Conservation (phyloP, 2,329 filamentous ascomycete species). For the Exophiala mesophila region DNA sequence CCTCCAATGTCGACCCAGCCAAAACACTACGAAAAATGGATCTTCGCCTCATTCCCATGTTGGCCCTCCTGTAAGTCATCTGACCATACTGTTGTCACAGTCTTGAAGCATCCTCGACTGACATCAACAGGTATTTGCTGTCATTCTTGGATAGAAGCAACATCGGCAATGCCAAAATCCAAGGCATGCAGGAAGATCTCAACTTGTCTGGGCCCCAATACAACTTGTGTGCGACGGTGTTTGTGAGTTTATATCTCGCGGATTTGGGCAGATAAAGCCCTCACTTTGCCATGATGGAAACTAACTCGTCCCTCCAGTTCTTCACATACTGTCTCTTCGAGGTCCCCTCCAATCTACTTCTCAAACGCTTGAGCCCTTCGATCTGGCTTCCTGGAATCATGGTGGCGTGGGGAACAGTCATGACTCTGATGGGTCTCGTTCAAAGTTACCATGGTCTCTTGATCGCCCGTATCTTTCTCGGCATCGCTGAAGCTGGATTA, state of each 20-base stretch:
- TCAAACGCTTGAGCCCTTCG: slow-evolving; percentile 41
- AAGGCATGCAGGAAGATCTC: slow-evolving; percentile 55
- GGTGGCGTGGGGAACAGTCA: slow-evolving; percentile 44
- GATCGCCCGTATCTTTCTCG: slow-evolving; percentile 44
- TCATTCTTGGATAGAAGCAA: slow-evolving; percentile 61
- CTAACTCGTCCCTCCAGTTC: slow-evolving; percentile 59
- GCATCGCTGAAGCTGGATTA: slow-evolving; percentile 37
- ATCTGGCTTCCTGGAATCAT: slow-evolving; percentile 30
- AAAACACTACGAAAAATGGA: slow-evolving; percentile 33
- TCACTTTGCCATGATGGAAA: too few species aligned
- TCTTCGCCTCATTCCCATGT: slow-evolving; percentile 36
- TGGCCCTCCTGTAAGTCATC: slow-evolving; percentile 31
- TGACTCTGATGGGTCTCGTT: slow-evolving; percentile 48
- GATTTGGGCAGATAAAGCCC: too few species aligned
- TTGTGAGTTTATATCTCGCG: slow-evolving; percentile 31
- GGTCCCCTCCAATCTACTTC: slow-evolving; percentile 58
- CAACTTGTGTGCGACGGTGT: slow-evolving; percentile 50
- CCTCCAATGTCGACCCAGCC: slow-evolving; percentile 11
- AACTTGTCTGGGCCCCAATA: slow-evolving; percentile 41
- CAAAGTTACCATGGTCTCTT: slow-evolving; percentile 31
- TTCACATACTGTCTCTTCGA: slow-evolving; percentile 55
- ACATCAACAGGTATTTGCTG: slow-evolving; percentile 54
- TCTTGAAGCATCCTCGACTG: not conserved
- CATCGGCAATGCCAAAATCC: slow-evolving; percentile 70
- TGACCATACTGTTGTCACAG: not conserved